phyloP scores from a whole-genome alignment of 108 stramenopile genomes.

The Conticribra guillardii region DNA sequence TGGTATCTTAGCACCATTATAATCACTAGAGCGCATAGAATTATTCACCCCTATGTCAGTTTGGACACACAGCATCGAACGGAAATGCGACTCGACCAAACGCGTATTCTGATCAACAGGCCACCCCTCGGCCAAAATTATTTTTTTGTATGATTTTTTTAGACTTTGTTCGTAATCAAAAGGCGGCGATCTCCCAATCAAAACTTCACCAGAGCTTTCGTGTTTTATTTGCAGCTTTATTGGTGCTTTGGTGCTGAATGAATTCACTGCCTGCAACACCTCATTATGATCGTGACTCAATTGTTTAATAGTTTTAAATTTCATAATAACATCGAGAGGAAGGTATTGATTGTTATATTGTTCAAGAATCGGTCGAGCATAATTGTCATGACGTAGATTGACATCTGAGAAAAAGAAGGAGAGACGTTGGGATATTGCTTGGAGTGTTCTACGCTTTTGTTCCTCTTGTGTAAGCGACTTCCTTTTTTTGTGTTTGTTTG shows the following conservation, averaged over 20 bases:
- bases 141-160: slow-evolving; percentile 8
- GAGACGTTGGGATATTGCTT: slow-evolving; percentile 17
- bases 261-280: slow-evolving; percentile 16
- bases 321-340: slow-evolving; percentile 24
- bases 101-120: slow-evolving; percentile 19
- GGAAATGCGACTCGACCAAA: slow-evolving; percentile 15
- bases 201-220: background rate
- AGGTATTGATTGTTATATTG: slow-evolving; percentile 25
- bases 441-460: background rate
- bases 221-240: slow-evolving; percentile 1
- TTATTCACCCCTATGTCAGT: background rate
- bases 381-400: slow-evolving; percentile 38
- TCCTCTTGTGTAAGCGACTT: no score
- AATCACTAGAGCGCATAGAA: background rate
- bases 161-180: slow-evolving; percentile 31
- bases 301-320: slow-evolving; percentile 28
- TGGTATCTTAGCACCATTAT: background rate
- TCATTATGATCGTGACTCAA: slow-evolving; percentile 3
- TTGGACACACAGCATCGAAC: slow-evolving; percentile 12
- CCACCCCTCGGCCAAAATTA: slow-evolving; percentile 28
- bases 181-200: slow-evolving; percentile 20
- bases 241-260: slow-evolving; percentile 1
- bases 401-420: slow-evolving; percentile 44
- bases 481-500: no score
- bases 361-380: slow-evolving; percentile 33